Evolutionary conservation across 352 stramenopile genomes (phyloP), one percentile per base, ranked within the genome.

Genomic region (Discostella stelligera): DNA sequence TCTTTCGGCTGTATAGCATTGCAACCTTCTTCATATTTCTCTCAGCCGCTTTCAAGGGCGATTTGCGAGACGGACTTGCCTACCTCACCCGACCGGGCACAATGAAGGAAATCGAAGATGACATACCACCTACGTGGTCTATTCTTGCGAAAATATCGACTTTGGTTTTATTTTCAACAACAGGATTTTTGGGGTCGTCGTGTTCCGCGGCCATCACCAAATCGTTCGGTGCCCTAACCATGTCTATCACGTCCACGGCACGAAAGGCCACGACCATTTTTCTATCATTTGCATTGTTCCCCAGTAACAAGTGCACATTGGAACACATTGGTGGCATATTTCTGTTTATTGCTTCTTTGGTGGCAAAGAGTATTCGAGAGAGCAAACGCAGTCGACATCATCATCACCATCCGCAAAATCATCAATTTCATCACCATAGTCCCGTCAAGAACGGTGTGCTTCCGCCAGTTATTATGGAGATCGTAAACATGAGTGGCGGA

Each of bases 141-240:
- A 58, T 82, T 48, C 49, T 56, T n/a, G 68, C 63, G 10, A 93
- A 93, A 55, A 76, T 87, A 20, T 25, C 70, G 11, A 79, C 85
- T 9, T 77, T 93, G 21, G 56, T 87, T 53, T 25, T 92, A 2
- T 93, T 94, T 64, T 83, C 77, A 2, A 83, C 70, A 21, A 90
- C 88, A 66, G 89, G 89, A 20, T 94, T 92, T 63, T 85, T 94
- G 50, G 83, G 83, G 23, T 84, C 61, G 16, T 87, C 72, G 10
- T 92, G 81, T 66, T 86, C 81, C 16, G 89, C 86, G 16, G 87
- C 87, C 21, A 94, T 94, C 60, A 94, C 89, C 5, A 94, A 94
- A 68, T 79, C 90, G 23, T 94, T 93, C 72, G 89, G 89, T 30
- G 89, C 89, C n/a, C 74, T 94, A n/a, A 85, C 85, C 5, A 93